Percentiles rank a stretch among this genome's conserved stretches.
phyloP scores from a whole-genome alignment of 805 yeast genomes.

The Geotrichum ghanense region DNA sequence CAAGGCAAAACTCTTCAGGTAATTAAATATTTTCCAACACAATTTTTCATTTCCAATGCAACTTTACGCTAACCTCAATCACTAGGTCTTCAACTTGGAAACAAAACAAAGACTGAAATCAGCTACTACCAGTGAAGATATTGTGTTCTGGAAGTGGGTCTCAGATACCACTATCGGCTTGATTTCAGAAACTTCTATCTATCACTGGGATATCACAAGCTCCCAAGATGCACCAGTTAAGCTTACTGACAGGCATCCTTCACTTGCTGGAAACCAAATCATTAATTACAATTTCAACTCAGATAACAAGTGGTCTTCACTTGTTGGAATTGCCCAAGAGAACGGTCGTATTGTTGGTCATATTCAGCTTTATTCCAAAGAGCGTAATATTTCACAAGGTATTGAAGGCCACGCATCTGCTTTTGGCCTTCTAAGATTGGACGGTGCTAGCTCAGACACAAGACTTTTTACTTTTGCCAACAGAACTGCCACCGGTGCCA shows the following conservation, averaged over 20 bases:
- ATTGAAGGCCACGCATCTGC: constrained; percentile 96
- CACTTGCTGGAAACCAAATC: constrained; percentile 68
- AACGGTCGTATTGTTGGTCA: constrained; percentile 92
- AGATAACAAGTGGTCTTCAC: constrained; percentile 82
- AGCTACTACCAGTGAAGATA: constrained; percentile 75
- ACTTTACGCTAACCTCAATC: background rate
- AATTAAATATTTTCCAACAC: background rate
- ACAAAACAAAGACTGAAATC: constrained; percentile 84
- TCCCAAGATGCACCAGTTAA: constrained; percentile 67
- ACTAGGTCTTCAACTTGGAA: constrained; percentile 66
- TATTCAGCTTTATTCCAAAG: constrained; percentile 81
- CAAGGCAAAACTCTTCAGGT: constrained; percentile 87
- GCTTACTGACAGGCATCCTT: constrained; percentile 74
- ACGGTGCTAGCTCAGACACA: constrained; percentile 61
- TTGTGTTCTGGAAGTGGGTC: constrained; percentile 94
- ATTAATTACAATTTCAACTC: constrained; percentile 81
- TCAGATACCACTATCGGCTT: constrained; percentile 63
- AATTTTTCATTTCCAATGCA: background rate
- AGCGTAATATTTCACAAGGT: constrained; percentile 88
- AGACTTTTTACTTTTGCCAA: constrained; percentile 90
- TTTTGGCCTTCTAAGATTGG: constrained; percentile 66
- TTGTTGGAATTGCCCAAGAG: constrained; percentile 90
- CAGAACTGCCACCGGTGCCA: constrained; percentile 73
- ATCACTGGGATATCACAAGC: constrained; percentile 71
- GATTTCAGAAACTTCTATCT: constrained; percentile 66